These are phyloP conservation scores for Fusarium mundagurra DNA, from an alignment of 2,329 filamentous ascomycete genomes.

Conservation along the genomic window DNA sequence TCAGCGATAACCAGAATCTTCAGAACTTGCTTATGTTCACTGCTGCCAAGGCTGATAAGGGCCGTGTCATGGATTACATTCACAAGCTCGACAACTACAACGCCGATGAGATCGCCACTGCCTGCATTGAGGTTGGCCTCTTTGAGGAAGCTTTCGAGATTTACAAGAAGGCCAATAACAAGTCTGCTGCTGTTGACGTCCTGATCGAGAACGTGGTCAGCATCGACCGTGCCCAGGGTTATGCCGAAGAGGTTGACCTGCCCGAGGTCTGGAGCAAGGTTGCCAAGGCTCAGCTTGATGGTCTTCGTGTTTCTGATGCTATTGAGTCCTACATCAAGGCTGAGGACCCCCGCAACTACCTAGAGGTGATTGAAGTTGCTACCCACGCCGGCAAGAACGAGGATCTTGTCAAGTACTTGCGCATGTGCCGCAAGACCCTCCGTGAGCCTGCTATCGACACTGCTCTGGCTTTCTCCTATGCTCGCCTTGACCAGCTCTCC, in stretches of 20 bases:
- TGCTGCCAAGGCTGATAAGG: constrained; percentile 95
- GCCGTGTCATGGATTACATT: constrained; percentile 95
- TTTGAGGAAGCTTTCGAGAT: constrained; percentile 98
- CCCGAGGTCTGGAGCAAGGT: constrained; percentile 99
- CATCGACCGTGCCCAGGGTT: constrained; percentile 96
- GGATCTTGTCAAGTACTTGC: constrained; percentile 94
- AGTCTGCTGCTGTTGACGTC: constrained; percentile 86
- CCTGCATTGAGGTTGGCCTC: constrained; percentile 94
- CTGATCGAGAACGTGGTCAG: constrained; percentile 96
- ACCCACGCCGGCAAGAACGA: constrained; percentile 97
- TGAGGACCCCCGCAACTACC: constrained; percentile 89
- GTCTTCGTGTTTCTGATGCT: constrained; percentile 88
- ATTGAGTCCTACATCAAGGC: constrained; percentile 99
- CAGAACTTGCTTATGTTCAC: constrained; percentile 98
- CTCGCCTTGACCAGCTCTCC: constrained; percentile 87
- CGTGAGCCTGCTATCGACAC: constrained; percentile 95
- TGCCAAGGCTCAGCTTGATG: constrained; percentile 96
- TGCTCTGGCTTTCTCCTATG: constrained; percentile 91
- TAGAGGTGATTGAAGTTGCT: constrained; percentile 95
- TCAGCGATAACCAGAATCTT: constrained; percentile 95
- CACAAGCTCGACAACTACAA: constrained; percentile 90
- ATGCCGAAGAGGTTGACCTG: constrained; percentile 91
- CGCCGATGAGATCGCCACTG: constrained; percentile 88
- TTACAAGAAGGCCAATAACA: constrained; percentile 96
- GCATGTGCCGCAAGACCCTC: constrained; percentile 96